Percentiles rank a stretch among this genome's conserved stretches.
These are phyloP conservation scores for Atkinsonella hypoxylon DNA, from an alignment of 2,329 filamentous ascomycete genomes.

Conservation along the genomic window DNA sequence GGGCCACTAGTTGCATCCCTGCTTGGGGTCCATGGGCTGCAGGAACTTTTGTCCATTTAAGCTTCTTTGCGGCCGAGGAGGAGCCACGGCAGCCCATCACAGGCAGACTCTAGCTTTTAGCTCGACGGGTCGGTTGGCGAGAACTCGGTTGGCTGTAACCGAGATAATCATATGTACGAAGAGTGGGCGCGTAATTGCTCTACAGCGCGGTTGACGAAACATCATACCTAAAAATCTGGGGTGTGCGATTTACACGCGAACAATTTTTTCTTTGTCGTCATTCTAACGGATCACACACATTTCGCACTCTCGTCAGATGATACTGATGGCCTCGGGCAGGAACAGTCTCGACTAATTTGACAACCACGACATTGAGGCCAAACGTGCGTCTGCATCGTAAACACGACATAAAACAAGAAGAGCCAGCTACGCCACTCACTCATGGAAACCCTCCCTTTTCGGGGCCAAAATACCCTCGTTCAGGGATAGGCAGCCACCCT, in stretches of 20 bases:
- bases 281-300: too few species aligned
- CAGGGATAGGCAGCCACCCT: constrained; percentile 12
- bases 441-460: constrained; percentile 13
- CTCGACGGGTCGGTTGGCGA: too few species aligned
- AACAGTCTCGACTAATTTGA: background rate
- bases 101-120: too few species aligned
- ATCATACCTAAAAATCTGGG: too few species aligned
- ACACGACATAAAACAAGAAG: background rate
- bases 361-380: background rate
- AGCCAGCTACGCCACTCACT: background rate
- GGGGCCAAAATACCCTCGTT: constrained; percentile 17
- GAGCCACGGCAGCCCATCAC: too few species aligned
- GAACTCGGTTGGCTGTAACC: too few species aligned
- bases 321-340: background rate
- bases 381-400: background rate
- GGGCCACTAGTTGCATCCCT: background rate
- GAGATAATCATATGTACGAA: too few species aligned
- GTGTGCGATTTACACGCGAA: too few species aligned
- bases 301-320: background rate
- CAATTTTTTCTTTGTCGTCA: too few species aligned
- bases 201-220: too few species aligned
- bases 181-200: too few species aligned
- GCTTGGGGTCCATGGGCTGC: background rate
- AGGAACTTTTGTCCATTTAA: background rate
- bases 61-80: too few species aligned